Evolutionary conservation across 805 yeast genomes (phyloP).

Genomic region (Candida namnaoensis): DNA sequence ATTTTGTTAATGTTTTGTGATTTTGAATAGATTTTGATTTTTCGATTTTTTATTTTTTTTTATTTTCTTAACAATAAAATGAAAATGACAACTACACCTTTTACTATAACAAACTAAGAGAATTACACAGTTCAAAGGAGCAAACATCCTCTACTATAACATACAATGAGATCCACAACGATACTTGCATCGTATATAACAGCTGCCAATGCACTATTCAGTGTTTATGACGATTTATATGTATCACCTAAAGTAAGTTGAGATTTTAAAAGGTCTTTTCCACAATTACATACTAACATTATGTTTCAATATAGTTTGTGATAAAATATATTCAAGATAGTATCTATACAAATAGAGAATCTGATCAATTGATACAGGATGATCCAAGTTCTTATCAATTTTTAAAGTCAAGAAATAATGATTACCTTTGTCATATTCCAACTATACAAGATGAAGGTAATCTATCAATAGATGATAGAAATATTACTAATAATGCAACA

Average conservation of each 20-base stretch:
- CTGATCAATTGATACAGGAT: neutral
- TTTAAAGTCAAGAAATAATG: neutral
- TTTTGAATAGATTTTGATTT: too few relatives aligned
- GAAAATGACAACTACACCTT: too few relatives aligned
- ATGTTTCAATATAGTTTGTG: conserved; percentile 2
- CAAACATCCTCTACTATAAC: too few relatives aligned
- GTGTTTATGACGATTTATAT: conserved; percentile 11
- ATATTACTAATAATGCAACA: neutral
- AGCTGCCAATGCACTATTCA: conserved; percentile 6
- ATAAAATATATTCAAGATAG: conserved; percentile 5
- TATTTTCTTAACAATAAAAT: too few relatives aligned
- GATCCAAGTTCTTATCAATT: conserved; percentile 1
- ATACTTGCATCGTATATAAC: neutral
- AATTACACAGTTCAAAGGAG: too few relatives aligned
- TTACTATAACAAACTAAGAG: too few relatives aligned
- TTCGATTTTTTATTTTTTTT: too few relatives aligned
- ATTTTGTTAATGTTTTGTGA: too few relatives aligned
- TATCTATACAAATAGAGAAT: neutral
- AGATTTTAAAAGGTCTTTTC: too few relatives aligned
- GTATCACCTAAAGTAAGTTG: conserved; percentile 13
- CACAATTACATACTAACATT: neutral
- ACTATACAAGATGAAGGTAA: neutral
- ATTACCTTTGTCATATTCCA: conserved; percentile 9
- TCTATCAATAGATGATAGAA: neutral
- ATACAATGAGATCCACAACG: neutral